Evolutionary conservation across 129 eudicot species (phyloP), one percentile per base, ranked within the genome.

Genomic region (Apium graveolens): DNA sequence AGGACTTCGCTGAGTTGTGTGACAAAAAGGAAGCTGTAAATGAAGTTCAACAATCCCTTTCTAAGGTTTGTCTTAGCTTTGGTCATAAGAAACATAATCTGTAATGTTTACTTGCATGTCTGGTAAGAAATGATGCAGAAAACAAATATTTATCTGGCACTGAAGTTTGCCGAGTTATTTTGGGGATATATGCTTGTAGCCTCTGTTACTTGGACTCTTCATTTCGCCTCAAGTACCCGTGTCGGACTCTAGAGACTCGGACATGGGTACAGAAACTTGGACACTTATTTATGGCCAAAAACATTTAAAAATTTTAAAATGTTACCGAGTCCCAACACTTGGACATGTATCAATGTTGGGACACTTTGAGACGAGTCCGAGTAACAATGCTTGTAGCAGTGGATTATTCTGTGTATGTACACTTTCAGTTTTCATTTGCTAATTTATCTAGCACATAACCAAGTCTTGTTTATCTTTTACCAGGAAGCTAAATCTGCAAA

Each of bases 401-500:
- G 62, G 9, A 20, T 20, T n/a, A 21, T 8, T 53, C 3, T 20
- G 26, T 51, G 27, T 53, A 21, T 53, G n/a, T n/a, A n/a, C n/a
- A n/a, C n/a, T n/a, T n/a, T n/a, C n/a, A n/a, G n/a, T n/a, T n/a
- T n/a, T n/a, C n/a, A n/a, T n/a, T n/a, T 70, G 31, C 13, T 37
- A 35, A 42, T 42, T 9, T 42, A 42, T 42, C 45, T 9, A 1
- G 76, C 76, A 38, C 39, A 34, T 35, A 13, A 24, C 57, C 46
- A 13, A n/a, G 57, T 26, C 38, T 35, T 10, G 17, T 31, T 26
- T n/a, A 49, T 34, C 20, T 34, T 38, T 72, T 3, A 81, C 72
- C 92, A 95, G 98, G 96, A 71, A 39, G 98, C 80, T 5, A 95
- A 95, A 86, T 92, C 84, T 1, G 86, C 88, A 45, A 95, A 86